Conservation (phyloP, 345 rosid genomes). For the Linum lewisii region DNA sequence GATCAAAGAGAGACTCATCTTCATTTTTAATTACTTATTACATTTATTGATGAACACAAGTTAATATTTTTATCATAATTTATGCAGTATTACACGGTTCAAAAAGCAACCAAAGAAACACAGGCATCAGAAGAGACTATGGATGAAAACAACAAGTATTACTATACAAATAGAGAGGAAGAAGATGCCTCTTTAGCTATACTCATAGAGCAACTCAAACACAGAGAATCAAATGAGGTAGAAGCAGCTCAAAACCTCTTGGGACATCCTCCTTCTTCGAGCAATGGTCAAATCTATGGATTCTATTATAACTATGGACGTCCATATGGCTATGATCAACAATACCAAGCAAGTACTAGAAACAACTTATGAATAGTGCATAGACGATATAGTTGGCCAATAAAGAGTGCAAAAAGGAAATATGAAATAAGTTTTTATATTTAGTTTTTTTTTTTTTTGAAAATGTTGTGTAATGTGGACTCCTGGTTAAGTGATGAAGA, state of each 20-base stretch:
- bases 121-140: not conserved
- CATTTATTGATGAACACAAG: too few relatives aligned
- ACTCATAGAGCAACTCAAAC: slow-evolving; percentile 41
- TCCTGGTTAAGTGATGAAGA: too few relatives aligned
- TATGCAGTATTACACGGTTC: slow-evolving; percentile 39
- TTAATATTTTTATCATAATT: too few relatives aligned
- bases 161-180: slow-evolving; percentile 27
- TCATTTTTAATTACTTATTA: too few relatives aligned
- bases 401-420: too few relatives aligned
- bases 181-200: slow-evolving; percentile 42
- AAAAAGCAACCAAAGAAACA: slow-evolving; percentile 18
- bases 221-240: slow-evolving; percentile 21
- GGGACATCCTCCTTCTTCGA: slow-evolving; percentile 8
- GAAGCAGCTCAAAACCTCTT: slow-evolving; percentile 16
- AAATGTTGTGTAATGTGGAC: too few relatives aligned
- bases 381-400: too few relatives aligned
- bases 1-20: too few relatives aligned
- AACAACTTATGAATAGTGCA: too few relatives aligned
- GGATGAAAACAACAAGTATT: not conserved
- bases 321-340: not conserved
- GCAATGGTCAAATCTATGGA: not conserved
- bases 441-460: too few relatives aligned
- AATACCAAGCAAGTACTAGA: not conserved
- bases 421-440: too few relatives aligned
- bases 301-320: not conserved